Conservation (phyloP, 768 basidiomycete species). For the Russula emetica region DNA sequence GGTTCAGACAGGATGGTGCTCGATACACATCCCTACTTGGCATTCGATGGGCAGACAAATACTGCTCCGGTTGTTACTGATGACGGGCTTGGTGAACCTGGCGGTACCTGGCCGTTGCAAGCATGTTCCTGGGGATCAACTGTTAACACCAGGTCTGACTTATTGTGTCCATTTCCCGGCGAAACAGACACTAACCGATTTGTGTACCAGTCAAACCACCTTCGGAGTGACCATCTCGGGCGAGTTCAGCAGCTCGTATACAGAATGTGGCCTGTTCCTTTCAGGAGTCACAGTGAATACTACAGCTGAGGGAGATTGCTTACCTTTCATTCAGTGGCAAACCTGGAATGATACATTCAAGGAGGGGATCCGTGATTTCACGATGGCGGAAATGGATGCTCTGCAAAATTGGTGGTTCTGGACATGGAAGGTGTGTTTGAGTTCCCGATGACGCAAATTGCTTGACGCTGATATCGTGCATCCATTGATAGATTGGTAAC, state of each 20-base stretch:
- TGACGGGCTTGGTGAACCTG: slow-evolving; percentile 36
- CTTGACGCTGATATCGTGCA: slow-evolving; percentile 14
- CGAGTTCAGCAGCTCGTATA: slow-evolving; percentile 69
- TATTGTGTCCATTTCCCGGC: slow-evolving; percentile 10
- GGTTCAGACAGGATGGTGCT: slow-evolving; percentile 44
- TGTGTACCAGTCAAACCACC: slow-evolving; percentile 36
- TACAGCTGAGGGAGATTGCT: slow-evolving; percentile 35
- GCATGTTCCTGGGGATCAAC: slow-evolving; percentile 43
- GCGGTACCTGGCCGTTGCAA: slow-evolving; percentile 31
- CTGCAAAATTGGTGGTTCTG: slow-evolving; percentile 70
- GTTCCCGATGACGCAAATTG: background rate
- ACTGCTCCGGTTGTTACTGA: slow-evolving; percentile 28
- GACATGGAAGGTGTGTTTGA: slow-evolving; percentile 63
- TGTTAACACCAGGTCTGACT: slow-evolving; percentile 42
- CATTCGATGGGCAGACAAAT: slow-evolving; percentile 27
- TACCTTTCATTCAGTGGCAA: slow-evolving; percentile 45
- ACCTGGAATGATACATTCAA: slow-evolving; percentile 52
- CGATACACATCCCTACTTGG: slow-evolving; percentile 50
- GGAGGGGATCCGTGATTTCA: slow-evolving; percentile 48
- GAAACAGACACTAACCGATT: slow-evolving; percentile 4
- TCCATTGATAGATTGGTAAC: slow-evolving; percentile 47
- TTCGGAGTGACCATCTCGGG: slow-evolving; percentile 75
- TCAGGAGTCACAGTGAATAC: slow-evolving; percentile 34
- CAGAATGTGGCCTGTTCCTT: slow-evolving; percentile 57
- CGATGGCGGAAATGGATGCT: slow-evolving; percentile 60